These are phyloP conservation scores for Pestalotiopsis sp. DNA, from an alignment of 2,329 filamentous ascomycete genomes.

Conservation along the genomic window DNA sequence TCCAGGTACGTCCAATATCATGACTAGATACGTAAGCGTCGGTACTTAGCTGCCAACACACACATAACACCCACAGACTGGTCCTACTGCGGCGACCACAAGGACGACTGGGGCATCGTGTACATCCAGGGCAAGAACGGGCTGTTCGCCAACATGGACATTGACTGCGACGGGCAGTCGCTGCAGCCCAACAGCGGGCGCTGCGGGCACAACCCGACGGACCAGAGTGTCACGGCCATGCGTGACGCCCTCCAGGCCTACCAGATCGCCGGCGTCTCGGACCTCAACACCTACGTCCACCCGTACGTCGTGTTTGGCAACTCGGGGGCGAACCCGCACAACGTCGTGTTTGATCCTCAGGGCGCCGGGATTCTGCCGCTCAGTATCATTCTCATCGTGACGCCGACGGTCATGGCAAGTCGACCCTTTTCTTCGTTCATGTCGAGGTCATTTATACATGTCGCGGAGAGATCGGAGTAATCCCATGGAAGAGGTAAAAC, in stretches of 20 bases:
- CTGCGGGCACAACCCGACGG: neutral
- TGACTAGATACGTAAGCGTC: too few species aligned
- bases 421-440: too few species aligned
- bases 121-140: slow-evolving; percentile 42
- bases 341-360: slow-evolving; percentile 40
- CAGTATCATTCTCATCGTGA: slow-evolving; percentile 50
- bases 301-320: slow-evolving; percentile 58
- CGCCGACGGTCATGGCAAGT: neutral
- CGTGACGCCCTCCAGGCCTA: slow-evolving; percentile 35
- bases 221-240: slow-evolving; percentile 41
- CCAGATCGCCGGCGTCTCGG: slow-evolving; percentile 33
- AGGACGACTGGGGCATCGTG: slow-evolving; percentile 34
- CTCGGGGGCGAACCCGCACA: slow-evolving; percentile 30
- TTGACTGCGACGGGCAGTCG: slow-evolving; percentile 45
- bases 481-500: too few species aligned
- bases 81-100: slow-evolving; percentile 45
- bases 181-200: slow-evolving; percentile 33
- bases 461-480: too few species aligned
- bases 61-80: too few species aligned
- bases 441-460: too few species aligned
- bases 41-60: too few species aligned
- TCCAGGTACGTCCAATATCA: too few species aligned
- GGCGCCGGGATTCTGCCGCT: slow-evolving; percentile 45
- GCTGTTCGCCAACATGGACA: slow-evolving; percentile 54
- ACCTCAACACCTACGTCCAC: slow-evolving; percentile 52